phyloP scores from a whole-genome alignment of 768 basidiomycete genomes.

The Rubroboletus pulcherrimus region DNA sequence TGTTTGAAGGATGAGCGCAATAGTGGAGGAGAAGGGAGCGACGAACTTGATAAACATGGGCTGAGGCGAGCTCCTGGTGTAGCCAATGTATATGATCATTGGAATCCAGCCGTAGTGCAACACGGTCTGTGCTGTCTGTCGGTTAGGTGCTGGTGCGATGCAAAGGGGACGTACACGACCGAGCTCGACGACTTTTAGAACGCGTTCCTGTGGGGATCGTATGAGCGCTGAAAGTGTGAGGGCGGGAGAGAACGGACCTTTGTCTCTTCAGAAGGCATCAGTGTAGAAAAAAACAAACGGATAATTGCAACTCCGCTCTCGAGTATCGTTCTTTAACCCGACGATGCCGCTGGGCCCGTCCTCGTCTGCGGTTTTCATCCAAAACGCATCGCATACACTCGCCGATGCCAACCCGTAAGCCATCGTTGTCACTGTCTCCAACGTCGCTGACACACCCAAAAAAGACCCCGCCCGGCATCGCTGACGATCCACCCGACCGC shows the following conservation, averaged over 20 bases:
- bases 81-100: constrained; percentile 93
- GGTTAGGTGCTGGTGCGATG: neutral
- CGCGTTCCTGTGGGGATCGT: constrained; percentile 52
- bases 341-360: constrained; percentile 48
- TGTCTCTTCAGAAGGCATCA: constrained; percentile 89
- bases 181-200: constrained; percentile 75
- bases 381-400: constrained; percentile 29
- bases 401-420: constrained; percentile 36
- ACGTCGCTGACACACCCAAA: neutral
- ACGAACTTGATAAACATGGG: constrained; percentile 94
- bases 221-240: neutral
- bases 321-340: constrained; percentile 1
- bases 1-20: constrained; percentile 29
- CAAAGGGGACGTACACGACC: constrained; percentile 59
- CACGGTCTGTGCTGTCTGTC: constrained; percentile 55
- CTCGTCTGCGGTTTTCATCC: constrained; percentile 44
- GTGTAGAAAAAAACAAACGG: constrained; percentile 9
- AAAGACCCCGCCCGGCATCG: constrained; percentile 64
- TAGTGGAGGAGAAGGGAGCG: neutral
- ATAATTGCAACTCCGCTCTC: constrained; percentile 32
- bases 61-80: constrained; percentile 87
- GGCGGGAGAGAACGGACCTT: constrained; percentile 47
- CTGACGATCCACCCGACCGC: constrained; percentile 90
- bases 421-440: neutral
- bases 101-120: constrained; percentile 97